These are phyloP conservation scores for Neocucurbitaria cava DNA, from an alignment of 2,329 filamentous ascomycete species.

Conservation along the genomic window DNA sequence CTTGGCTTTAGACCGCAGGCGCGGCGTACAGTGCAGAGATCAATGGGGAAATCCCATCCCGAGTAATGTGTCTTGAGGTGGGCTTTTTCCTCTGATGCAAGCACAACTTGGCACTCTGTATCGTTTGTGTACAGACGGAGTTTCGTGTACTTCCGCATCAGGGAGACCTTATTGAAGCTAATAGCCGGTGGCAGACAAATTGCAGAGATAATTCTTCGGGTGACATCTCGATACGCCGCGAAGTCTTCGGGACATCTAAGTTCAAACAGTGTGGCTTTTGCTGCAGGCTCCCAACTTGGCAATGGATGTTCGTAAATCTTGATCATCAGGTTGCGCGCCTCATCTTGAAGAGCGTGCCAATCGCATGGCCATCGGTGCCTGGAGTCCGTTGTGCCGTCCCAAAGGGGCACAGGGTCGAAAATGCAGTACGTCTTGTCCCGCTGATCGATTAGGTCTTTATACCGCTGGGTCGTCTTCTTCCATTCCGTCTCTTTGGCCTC, in stretches of 20 bases:
- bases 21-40: constrained; percentile 53
- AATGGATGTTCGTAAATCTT: constrained; percentile 59
- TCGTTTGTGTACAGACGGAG: constrained; percentile 33
- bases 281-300: constrained; percentile 45
- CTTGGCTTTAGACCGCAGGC: constrained; percentile 55
- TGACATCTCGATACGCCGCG: constrained; percentile 59
- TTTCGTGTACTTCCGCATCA: constrained; percentile 43
- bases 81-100: constrained; percentile 58
- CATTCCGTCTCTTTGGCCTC: constrained; percentile 52
- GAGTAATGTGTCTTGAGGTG: constrained; percentile 59
- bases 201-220: constrained; percentile 56
- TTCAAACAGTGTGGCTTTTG: constrained; percentile 62
- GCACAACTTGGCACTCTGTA: constrained; percentile 32
- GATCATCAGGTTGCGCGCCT: constrained; percentile 53
- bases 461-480: constrained; percentile 28
- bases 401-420: constrained; percentile 38
- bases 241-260: constrained; percentile 55
- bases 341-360: constrained; percentile 52
- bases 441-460: constrained; percentile 18
- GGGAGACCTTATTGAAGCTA: constrained; percentile 12
- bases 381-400: constrained; percentile 6
- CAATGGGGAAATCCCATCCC: constrained; percentile 50
- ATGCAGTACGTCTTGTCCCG: constrained; percentile 40
- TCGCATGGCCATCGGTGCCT: constrained; percentile 46
- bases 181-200: constrained; percentile 35